phyloP scores from a whole-genome alignment of 108 stramenopile genomes.

The Nannochloropsis granulata region DNA sequence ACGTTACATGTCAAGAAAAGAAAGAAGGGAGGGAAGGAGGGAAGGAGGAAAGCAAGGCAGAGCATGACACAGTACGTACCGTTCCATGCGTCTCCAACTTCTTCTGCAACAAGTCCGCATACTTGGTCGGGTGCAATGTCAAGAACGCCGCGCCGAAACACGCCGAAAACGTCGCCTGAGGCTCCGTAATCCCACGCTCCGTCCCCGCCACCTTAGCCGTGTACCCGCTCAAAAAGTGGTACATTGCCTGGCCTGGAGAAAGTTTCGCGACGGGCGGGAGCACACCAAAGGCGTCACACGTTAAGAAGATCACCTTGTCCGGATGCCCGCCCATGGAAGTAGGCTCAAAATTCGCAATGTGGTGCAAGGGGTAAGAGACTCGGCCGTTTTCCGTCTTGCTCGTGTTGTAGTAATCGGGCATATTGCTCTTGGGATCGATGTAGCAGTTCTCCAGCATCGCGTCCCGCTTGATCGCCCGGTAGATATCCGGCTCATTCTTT shows the following conservation, averaged over 20 bases:
- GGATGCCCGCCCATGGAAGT: slow-evolving; percentile 84
- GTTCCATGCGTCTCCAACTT: slow-evolving; percentile 73
- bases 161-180: slow-evolving; percentile 71
- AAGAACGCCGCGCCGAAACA: slow-evolving; percentile 98
- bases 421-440: slow-evolving; percentile 27
- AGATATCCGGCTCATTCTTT: slow-evolving; percentile 92
- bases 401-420: slow-evolving; percentile 72
- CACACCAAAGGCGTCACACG: slow-evolving; percentile 93
- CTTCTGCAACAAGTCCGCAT: slow-evolving; percentile 78
- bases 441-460: slow-evolving; percentile 87
- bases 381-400: slow-evolving; percentile 95
- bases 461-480: slow-evolving; percentile 78
- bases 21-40: background rate
- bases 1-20: too few species aligned
- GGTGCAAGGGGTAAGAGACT: slow-evolving; percentile 84
- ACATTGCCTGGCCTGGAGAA: slow-evolving; percentile 83
- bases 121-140: slow-evolving; percentile 80
- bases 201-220: slow-evolving; percentile 97
- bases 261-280: slow-evolving; percentile 88
- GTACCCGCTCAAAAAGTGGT: slow-evolving; percentile 92
- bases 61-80: slow-evolving; percentile 24
- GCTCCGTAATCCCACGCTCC: slow-evolving; percentile 88
- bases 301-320: slow-evolving; percentile 82
- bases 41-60: background rate
- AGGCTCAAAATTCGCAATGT: slow-evolving; percentile 73